Conservation (phyloP, 1,139 yeast genomes). For the Protomyces gravidus region DNA sequence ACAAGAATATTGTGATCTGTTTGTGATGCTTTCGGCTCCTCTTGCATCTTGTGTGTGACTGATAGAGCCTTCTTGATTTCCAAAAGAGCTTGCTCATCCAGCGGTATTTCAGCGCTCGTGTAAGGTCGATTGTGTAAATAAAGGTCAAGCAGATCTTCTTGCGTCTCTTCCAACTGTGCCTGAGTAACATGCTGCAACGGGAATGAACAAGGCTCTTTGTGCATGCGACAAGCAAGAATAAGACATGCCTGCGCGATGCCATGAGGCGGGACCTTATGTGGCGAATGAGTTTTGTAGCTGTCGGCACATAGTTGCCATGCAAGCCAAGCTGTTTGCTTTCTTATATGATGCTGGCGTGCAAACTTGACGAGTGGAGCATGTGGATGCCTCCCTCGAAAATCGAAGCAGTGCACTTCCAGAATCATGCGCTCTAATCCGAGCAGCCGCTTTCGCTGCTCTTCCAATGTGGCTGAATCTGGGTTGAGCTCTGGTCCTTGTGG, state of each 20-base stretch:
- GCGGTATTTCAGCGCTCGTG: neutral
- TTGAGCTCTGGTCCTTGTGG: slow-evolving; percentile 34
- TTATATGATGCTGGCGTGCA: slow-evolving; percentile 45
- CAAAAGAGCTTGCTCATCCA: slow-evolving; percentile 1
- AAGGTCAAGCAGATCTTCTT: slow-evolving; percentile 29
- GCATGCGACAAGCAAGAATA: slow-evolving; percentile 43
- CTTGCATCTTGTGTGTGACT: neutral
- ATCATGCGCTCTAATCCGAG: slow-evolving; percentile 58
- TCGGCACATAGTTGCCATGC: slow-evolving; percentile 80
- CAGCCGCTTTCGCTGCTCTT: slow-evolving; percentile 34
- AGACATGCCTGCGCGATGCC: slow-evolving; percentile 69
- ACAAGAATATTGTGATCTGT: neutral
- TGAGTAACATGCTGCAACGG: slow-evolving; percentile 1
- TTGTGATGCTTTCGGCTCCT: neutral
- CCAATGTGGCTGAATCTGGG: slow-evolving; percentile 33
- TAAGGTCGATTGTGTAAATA: slow-evolving; percentile 20
- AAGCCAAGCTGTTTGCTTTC: slow-evolving; percentile 39
- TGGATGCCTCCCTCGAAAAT: slow-evolving; percentile 60
- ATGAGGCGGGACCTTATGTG: slow-evolving; percentile 72
- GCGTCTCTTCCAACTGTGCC: slow-evolving; percentile 7
- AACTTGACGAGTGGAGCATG: slow-evolving; percentile 70
- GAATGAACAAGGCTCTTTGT: slow-evolving; percentile 7
- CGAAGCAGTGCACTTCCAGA: slow-evolving; percentile 69
- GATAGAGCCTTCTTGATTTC: slow-evolving; percentile 11
- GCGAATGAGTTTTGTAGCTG: slow-evolving; percentile 64